These are phyloP conservation scores for Sarcocystis neurona DNA, from an alignment of 169 alveolate species.

Conservation along the genomic window DNA sequence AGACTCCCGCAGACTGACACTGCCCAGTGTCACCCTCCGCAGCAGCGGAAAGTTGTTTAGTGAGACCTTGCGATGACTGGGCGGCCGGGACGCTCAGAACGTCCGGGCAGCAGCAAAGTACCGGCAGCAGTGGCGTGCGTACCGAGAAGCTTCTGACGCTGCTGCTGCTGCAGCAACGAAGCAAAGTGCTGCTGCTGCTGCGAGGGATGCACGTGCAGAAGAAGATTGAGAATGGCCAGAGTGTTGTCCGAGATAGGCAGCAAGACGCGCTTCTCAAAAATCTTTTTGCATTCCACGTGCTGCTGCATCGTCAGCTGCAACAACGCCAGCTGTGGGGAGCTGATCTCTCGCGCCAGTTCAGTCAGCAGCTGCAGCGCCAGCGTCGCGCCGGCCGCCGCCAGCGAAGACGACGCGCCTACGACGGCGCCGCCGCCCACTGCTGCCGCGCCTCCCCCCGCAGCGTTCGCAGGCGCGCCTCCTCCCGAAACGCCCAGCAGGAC, in stretches of 20 bases:
- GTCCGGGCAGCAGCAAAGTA: no score
- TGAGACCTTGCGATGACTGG: no score
- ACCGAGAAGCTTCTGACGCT: conserved; percentile 7
- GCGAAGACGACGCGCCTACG: background rate
- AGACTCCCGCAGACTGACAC: background rate
- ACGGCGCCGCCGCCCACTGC: background rate
- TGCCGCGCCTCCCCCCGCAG: no score
- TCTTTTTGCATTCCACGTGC: conserved; percentile 31
- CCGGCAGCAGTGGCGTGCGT: background rate
- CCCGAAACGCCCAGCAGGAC: no score
- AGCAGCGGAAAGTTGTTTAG: no score
- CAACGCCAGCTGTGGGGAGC: conserved; percentile 5
- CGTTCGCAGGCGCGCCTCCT: no score
- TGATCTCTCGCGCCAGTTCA: background rate
- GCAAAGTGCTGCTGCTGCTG: background rate
- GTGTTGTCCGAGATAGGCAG: background rate
- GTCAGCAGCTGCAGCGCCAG: background rate
- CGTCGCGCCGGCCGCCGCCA: background rate
- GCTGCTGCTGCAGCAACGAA: background rate
- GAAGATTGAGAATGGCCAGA: conserved; percentile 9
- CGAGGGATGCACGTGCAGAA: background rate
- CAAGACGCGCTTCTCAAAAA: background rate
- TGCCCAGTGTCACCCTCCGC: background rate
- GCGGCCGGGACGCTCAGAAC: no score
- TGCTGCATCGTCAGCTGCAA: conserved; percentile 23